phyloP scores from a whole-genome alignment of 805 yeast species.

The Cyberlindnera maritima region DNA sequence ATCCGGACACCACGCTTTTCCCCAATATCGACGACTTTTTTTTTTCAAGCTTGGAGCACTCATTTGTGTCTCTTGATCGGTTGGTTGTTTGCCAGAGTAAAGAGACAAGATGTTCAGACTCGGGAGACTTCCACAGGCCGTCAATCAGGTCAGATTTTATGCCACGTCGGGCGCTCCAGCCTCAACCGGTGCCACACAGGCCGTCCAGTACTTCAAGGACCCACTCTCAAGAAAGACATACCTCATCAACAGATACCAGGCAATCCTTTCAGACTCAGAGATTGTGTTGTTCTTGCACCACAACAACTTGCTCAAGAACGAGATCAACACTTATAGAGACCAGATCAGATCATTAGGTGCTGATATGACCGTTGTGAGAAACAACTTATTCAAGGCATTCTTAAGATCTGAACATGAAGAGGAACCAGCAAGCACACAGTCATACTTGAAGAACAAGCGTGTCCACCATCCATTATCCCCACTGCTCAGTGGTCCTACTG shows the following conservation, averaged over 20 bases:
- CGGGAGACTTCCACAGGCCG: constrained; percentile 1
- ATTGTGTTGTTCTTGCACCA: constrained; percentile 81
- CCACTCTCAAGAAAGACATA: constrained; percentile 79
- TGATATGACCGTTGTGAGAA: constrained; percentile 63
- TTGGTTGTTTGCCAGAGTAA: not conserved
- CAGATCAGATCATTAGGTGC: constrained; percentile 69
- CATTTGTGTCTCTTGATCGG: not conserved
- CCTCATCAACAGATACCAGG: constrained; percentile 74
- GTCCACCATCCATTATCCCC: constrained; percentile 65
- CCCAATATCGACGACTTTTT: constrained; percentile 1
- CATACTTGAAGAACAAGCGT: constrained; percentile 40
- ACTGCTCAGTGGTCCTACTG: constrained; percentile 82
- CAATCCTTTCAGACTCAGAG: constrained; percentile 63
- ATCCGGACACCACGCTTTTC: not conserved
- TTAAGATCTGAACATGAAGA: constrained; percentile 63
- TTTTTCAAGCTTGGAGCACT: too few relatives aligned
- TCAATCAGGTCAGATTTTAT: constrained; percentile 18
- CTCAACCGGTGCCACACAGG: constrained; percentile 25
- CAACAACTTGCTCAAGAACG: constrained; percentile 71
- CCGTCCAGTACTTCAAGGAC: constrained; percentile 47
- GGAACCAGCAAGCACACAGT: constrained; percentile 71
- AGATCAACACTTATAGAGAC: constrained; percentile 59
- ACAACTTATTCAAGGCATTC: constrained; percentile 70
- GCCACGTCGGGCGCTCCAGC: constrained; percentile 11
- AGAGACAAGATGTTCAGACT: constrained; percentile 7